These are phyloP conservation scores for Coniosporium tulheliwenetii DNA, from an alignment of 2,329 filamentous ascomycete species.

Conservation along the genomic window DNA sequence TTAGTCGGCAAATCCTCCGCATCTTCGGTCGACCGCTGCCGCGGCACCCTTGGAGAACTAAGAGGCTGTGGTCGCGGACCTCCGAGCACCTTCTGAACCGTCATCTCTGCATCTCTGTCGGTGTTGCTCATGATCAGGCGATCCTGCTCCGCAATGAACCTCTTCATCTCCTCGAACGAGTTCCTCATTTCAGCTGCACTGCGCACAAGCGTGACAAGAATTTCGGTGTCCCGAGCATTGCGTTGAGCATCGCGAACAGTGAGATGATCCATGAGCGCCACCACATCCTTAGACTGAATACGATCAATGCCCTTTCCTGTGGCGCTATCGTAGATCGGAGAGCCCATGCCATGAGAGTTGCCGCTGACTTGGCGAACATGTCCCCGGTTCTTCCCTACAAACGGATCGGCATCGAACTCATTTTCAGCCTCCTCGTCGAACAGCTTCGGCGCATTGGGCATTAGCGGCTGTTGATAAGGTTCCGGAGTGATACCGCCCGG, in stretches of 20 bases:
- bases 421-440: conserved; percentile 41
- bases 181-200: conserved; percentile 94
- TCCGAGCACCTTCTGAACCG: conserved; percentile 65
- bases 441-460: conserved; percentile 32
- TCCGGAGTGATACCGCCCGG: conserved; percentile 27
- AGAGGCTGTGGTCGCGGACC: conserved; percentile 74
- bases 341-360: conserved; percentile 80
- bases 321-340: conserved; percentile 78
- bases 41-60: conserved; percentile 42
- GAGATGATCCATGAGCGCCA: conserved; percentile 95
- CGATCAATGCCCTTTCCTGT: conserved; percentile 78
- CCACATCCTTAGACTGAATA: conserved; percentile 92
- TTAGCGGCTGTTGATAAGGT: conserved; percentile 10
- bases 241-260: conserved; percentile 94
- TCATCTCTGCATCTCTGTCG: conserved; percentile 77
- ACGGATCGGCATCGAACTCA: conserved; percentile 46
- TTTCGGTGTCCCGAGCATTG: conserved; percentile 91
- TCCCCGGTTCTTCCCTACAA: conserved; percentile 35
- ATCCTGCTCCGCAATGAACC: conserved; percentile 78
- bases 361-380: conserved; percentile 62
- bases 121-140: conserved; percentile 74
- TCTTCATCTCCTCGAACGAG: conserved; percentile 90
- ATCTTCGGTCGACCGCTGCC: conserved; percentile 32
- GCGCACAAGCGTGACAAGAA: conserved; percentile 82
- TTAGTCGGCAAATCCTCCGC: conserved; percentile 50